Base-by-base conservation (phyloP, 2,329 filamentous ascomycete genomes). In the Penicillium sp. region DNA sequence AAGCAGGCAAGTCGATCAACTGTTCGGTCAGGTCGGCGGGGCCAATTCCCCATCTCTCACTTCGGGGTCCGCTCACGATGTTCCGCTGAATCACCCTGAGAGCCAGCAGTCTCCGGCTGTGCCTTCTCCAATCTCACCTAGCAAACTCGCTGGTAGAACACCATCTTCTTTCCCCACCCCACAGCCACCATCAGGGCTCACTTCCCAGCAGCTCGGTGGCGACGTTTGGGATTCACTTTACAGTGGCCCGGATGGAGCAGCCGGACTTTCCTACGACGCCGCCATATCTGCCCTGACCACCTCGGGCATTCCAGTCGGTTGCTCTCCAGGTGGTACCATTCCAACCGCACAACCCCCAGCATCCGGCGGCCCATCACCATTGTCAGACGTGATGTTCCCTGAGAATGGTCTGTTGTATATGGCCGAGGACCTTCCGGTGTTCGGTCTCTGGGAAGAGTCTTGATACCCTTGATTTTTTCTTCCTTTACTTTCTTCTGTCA, bases 1-100 rank as follows among this genome's bases (percentile, higher is more conserved):
- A 45, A 73, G 74, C 53, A 69, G 66, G 60, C 74, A 77, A 57
- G 75, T 77, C 39, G 73, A 75, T 53, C 75, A 75, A 59, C 72
- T 77, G n/a, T 77, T 77, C 52, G 75, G 74, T n/a, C 69, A 73
- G 53, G 70, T 73, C 9, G 69, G 68, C 3, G 60, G 63, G 23
- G 35, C 53, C 14, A 59, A 65, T 26, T 45, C 55, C n/a, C 45
- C 37, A 31, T 43, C 60, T 45, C 35, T 50, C n/a, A 33, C 58
- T 11, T 39, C 61, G 4, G 50, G 25, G 6, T 31, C 53, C 16
- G 26, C 47, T n/a, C 55, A 50, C 47, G 61, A 57, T 37, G 48
- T 47, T 27, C 45, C 56, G 11, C 46, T 21, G 16, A 46, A 14
- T 27, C 50, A 29, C 14, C 42, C 21, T 4, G 50, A 46, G 16